Conservation (phyloP, 1,139 yeast genomes). For the Debaryomyces sp. region DNA sequence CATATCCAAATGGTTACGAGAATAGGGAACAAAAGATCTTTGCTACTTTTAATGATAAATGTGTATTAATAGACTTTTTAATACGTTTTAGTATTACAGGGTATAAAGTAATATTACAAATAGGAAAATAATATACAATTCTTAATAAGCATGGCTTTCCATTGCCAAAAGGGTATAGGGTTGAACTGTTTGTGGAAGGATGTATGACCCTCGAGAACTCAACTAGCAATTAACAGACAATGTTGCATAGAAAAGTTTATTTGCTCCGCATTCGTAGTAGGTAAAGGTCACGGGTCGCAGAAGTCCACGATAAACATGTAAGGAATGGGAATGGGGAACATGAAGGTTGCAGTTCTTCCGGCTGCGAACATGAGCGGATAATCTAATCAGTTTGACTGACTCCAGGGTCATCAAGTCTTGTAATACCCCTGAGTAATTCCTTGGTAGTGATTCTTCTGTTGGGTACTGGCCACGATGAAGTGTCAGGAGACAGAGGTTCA, state of each 20-base stretch:
- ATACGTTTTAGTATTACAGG: constrained; percentile 5
- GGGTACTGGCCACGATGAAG: constrained; percentile 23
- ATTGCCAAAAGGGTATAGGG: not conserved
- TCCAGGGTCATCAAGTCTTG: constrained; percentile 18
- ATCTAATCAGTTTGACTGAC: not conserved
- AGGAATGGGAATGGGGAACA: not conserved
- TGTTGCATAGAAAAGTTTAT: not conserved
- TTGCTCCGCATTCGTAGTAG: constrained; percentile 1
- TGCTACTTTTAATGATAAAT: not conserved
- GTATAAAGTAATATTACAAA: constrained; percentile 2
- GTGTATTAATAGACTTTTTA: constrained; percentile 1
- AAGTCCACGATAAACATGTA: not conserved
- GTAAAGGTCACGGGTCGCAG: not conserved
- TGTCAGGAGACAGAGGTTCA: constrained; percentile 9
- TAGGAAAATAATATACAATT: constrained; percentile 3
- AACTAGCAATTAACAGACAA: not conserved
- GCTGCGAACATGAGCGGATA: not conserved
- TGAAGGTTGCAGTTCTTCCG: not conserved
- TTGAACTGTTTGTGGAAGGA: constrained; percentile 3
- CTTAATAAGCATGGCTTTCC: constrained; percentile 2
- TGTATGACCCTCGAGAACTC: not conserved
- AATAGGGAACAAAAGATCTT: not conserved
- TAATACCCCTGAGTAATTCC: constrained; percentile 24
- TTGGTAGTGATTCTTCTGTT: constrained; percentile 18
- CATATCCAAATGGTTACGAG: not conserved